Percentiles rank a stretch among this genome's conserved stretches.
These are phyloP conservation scores for Wickerhamia fluorescens DNA, from an alignment of 805 yeast species.

Conservation along the genomic window DNA sequence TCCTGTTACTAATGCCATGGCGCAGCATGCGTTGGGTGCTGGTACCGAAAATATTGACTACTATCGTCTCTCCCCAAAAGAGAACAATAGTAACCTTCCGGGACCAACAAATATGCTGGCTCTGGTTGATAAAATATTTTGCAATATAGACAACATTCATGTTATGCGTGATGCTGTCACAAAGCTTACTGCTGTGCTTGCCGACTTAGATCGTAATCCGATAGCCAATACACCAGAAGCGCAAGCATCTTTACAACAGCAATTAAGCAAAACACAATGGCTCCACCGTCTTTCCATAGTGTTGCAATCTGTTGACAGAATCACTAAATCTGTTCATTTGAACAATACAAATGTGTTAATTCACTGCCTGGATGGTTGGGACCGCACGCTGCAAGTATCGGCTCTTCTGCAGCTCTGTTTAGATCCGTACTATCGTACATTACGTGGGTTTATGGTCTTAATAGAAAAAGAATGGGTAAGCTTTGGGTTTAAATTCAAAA, in stretches of 20 bases:
- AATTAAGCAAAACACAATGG: conserved; percentile 71
- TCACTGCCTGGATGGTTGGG: conserved; percentile 99
- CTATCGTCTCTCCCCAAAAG: conserved; percentile 43
- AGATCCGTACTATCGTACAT: conserved; percentile 84
- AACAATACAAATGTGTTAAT: conserved; percentile 77
- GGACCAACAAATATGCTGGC: conserved; percentile 7
- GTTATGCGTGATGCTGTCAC: conserved; percentile 82
- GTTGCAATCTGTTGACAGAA: conserved; percentile 66
- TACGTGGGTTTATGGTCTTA: conserved; percentile 78
- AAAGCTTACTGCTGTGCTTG: conserved; percentile 53
- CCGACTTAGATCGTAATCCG: conserved; percentile 60
- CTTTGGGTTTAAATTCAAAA: conserved; percentile 86
- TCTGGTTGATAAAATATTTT: conserved; percentile 60
- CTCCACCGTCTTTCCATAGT: conserved; percentile 61
- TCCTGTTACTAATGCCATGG: conserved; percentile 91
- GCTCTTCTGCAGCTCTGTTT: conserved; percentile 79
- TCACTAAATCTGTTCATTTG: conserved; percentile 74
- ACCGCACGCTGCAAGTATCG: conserved; percentile 84
- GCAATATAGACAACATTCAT: conserved; percentile 93
- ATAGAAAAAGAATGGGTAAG: conserved; percentile 94
- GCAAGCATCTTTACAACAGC: conserved; percentile 29
- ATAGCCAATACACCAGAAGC: conserved; percentile 3
- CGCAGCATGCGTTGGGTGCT: conserved; percentile 96
- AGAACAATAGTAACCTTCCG: conserved; percentile 6
- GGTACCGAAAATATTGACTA: conserved; percentile 92